Percentiles rank a stretch among this genome's conserved stretches.
These are phyloP conservation scores for Diaporthe velutina DNA, from an alignment of 2,329 filamentous ascomycete species.

Conservation along the genomic window DNA sequence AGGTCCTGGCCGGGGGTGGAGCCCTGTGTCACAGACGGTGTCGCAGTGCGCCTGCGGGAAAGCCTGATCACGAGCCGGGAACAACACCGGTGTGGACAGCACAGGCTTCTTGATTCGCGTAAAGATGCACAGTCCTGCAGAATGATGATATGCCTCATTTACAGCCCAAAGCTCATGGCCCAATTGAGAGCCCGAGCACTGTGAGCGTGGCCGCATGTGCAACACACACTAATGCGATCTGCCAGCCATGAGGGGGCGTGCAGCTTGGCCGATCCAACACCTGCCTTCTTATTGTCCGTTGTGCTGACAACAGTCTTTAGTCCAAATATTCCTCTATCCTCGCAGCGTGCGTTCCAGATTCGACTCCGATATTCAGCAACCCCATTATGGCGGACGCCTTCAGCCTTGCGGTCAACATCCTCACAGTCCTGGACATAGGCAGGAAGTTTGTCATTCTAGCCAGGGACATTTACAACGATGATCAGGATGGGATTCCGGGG, in stretches of 20 bases:
- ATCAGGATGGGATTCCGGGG: not conserved
- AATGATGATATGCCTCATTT: not conserved
- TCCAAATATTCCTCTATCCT: not conserved
- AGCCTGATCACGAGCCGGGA: no score
- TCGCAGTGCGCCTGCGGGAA: no score
- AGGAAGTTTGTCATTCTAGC: not conserved
- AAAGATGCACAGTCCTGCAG: not conserved
- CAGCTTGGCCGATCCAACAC: not conserved
- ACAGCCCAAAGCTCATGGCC: not conserved
- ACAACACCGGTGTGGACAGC: no score
- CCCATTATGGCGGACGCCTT: not conserved
- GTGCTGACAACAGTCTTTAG: not conserved
- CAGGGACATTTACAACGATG: not conserved
- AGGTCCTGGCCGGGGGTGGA: no score
- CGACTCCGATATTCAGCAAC: not conserved
- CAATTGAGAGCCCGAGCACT: not conserved
- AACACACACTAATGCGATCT: not conserved
- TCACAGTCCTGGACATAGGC: not conserved
- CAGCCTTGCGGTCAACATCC: not conserved
- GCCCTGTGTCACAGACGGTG: no score
- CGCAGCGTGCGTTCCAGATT: not conserved
- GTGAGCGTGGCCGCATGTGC: not conserved
- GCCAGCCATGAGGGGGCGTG: not conserved
- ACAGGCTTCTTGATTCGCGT: no score
- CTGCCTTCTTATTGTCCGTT: no score